A percentile compares a stretch with the other conserved stretches of the same genome.
These are phyloP conservation scores for Dictyostelium brefeldianum DNA, from an alignment of 78 protist species.

Conservation along the genomic window DNA sequence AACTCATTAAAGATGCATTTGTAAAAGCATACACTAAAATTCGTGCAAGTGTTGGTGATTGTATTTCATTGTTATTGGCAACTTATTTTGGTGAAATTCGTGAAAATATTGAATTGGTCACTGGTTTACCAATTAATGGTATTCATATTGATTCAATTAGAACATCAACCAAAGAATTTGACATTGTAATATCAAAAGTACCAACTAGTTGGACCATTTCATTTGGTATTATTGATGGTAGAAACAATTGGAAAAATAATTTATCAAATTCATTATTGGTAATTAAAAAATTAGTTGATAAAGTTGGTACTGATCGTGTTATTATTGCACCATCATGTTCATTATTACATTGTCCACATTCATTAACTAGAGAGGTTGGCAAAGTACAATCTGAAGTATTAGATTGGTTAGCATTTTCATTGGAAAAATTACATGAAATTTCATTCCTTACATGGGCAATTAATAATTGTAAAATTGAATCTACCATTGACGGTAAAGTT, in stretches of 20 bases:
- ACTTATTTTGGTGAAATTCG: constrained; percentile 87
- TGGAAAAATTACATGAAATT: constrained; percentile 84
- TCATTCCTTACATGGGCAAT: constrained; percentile 51
- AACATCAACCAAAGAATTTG: background rate
- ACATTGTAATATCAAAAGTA: background rate
- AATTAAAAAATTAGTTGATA: background rate
- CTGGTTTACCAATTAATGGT: constrained; percentile 63
- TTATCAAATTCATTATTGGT: background rate
- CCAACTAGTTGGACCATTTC: constrained; percentile 14
- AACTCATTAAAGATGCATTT: background rate
- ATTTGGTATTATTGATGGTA: constrained; percentile 80
- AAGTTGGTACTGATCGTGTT: constrained; percentile 40
- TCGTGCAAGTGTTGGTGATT: background rate
- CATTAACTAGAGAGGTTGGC: constrained; percentile 41
- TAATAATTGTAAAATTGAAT: background rate
- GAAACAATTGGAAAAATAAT: constrained; percentile 87
- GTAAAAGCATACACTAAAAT: background rate
- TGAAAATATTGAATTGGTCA: constrained; percentile 21
- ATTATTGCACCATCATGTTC: constrained; percentile 85
- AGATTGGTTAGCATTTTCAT: constrained; percentile 86
- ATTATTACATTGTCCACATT: constrained; percentile 81
- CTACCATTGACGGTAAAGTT: background rate
- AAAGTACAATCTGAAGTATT: constrained; percentile 40
- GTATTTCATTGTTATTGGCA: constrained; percentile 52
- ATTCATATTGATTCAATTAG: constrained; percentile 84